Conservation (phyloP, 768 basidiomycete species). For the Lepiota brunneoincarnata region DNA sequence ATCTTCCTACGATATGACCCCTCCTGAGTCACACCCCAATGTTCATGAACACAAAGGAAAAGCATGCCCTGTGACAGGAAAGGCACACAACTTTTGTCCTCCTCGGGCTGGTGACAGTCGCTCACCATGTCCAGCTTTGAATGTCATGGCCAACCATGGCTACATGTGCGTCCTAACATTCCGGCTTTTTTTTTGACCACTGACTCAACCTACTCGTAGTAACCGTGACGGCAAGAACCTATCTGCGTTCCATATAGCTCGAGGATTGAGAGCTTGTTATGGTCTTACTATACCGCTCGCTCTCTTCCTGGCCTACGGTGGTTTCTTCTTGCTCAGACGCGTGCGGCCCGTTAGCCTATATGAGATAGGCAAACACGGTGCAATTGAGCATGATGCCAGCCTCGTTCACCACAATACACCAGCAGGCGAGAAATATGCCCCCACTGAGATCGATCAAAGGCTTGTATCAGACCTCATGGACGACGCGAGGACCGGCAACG, state of each 20-base stretch:
- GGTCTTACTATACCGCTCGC: conserved; percentile 47
- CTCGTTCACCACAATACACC: conserved; percentile 51
- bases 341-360: conserved; percentile 32
- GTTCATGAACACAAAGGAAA: conserved; percentile 30
- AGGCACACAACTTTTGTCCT: conserved; percentile 40
- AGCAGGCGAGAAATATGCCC: conserved; percentile 40
- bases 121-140: conserved; percentile 72
- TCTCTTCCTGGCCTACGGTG: conserved; percentile 44
- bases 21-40: conserved; percentile 32
- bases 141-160: conserved; percentile 73
- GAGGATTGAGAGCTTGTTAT: conserved; percentile 49
- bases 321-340: conserved; percentile 40
- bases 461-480: conserved; percentile 37
- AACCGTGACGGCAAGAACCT: conserved; percentile 52
- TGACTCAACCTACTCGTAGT: conserved; percentile 25
- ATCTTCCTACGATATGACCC: conserved; percentile 16
- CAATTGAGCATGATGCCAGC: conserved; percentile 60
- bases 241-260: conserved; percentile 34
- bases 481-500: conserved; percentile 27
- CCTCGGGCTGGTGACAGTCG: conserved; percentile 49
- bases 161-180: conserved; percentile 55
- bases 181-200: background rate
- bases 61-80: conserved; percentile 42
- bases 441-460: conserved; percentile 30
- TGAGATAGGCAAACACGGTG: conserved; percentile 45